phyloP scores from a whole-genome alignment of 768 basidiomycete species.

The Agaricus sinodeliciosus region DNA sequence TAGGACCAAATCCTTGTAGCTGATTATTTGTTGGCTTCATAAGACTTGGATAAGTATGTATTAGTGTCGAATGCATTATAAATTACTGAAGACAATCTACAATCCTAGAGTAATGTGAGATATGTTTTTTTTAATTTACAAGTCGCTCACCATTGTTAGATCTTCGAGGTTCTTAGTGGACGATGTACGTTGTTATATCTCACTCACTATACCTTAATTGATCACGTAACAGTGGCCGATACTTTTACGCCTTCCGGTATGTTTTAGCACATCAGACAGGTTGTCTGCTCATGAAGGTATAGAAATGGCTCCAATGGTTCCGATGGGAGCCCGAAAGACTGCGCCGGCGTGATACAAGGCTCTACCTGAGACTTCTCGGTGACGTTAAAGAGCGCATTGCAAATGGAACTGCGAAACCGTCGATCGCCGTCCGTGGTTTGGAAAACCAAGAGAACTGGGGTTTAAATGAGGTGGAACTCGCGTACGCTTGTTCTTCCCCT shows the following conservation, averaged over 20 bases:
- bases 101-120: too few species aligned
- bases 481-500: slow-evolving; percentile 27
- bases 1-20: too few species aligned
- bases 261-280: background rate
- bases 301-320: slow-evolving; percentile 25
- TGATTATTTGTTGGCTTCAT: too few species aligned
- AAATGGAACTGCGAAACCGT: slow-evolving; percentile 18
- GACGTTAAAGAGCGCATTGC: slow-evolving; percentile 17
- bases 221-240: slow-evolving; percentile 8
- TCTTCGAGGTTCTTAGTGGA: too few species aligned
- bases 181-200: background rate
- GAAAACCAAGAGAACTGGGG: slow-evolving; percentile 34
- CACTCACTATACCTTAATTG: too few species aligned
- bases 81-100: too few species aligned
- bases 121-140: too few species aligned
- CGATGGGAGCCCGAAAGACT: slow-evolving; percentile 19
- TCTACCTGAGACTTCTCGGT: slow-evolving; percentile 18
- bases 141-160: too few species aligned
- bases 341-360: slow-evolving; percentile 15
- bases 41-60: too few species aligned
- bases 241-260: slow-evolving; percentile 10
- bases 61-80: too few species aligned
- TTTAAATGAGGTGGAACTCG: slow-evolving; percentile 33
- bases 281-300: background rate
- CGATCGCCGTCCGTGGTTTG: slow-evolving; percentile 31